These are phyloP conservation scores for Aspergillus tubingensis DNA, from an alignment of 2,329 filamentous ascomycete genomes.

Conservation along the genomic window DNA sequence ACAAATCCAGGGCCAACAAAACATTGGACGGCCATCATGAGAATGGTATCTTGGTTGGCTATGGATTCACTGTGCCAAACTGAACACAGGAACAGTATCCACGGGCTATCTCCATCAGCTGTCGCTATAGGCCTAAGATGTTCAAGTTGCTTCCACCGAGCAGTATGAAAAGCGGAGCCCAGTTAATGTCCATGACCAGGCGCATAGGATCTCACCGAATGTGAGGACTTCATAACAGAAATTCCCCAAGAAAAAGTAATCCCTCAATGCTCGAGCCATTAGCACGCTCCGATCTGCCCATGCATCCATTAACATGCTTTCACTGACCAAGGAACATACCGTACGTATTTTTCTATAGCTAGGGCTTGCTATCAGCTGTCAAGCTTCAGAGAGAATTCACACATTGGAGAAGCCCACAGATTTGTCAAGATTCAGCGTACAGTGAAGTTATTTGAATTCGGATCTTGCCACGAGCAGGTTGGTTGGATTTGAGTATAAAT, in stretches of 20 bases:
- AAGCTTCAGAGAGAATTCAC: too few species aligned
- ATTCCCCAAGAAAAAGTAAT: background rate
- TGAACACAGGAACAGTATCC: slow-evolving; percentile 50
- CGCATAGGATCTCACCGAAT: background rate
- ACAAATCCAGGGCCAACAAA: slow-evolving; percentile 1
- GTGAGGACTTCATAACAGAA: background rate
- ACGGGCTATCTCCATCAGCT: slow-evolving; percentile 38
- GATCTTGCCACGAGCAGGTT: too few species aligned
- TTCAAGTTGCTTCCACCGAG: background rate
- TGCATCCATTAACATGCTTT: background rate
- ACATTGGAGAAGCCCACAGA: too few species aligned
- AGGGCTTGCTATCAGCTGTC: too few species aligned
- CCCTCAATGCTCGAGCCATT: too few species aligned
- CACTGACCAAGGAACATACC: too few species aligned
- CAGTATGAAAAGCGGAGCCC: background rate
- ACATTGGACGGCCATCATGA: background rate
- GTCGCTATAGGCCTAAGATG: background rate
- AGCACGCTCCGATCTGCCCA: background rate
- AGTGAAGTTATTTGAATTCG: too few species aligned
- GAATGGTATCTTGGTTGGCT: slow-evolving; percentile 4
- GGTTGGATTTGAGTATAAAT: too few species aligned
- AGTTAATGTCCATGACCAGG: background rate
- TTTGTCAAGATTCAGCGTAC: too few species aligned
- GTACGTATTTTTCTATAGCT: too few species aligned
- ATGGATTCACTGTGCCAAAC: slow-evolving; percentile 31